Evolutionary conservation across 768 basidiomycete species (phyloP).

Genomic region (Lactifluus rugatus): DNA sequence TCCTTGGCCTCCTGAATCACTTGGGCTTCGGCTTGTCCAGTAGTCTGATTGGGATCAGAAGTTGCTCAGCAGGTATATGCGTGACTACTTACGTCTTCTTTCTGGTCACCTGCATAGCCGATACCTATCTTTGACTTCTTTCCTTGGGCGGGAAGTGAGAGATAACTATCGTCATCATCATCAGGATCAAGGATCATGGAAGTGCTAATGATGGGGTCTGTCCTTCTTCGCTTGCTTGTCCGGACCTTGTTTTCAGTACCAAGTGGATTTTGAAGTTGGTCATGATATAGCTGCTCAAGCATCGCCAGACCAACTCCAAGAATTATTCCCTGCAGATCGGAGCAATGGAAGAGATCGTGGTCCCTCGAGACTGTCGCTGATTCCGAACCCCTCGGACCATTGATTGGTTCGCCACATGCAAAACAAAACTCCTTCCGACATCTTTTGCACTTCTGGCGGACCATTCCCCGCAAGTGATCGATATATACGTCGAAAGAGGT

Average conservation of each 20-base stretch:
- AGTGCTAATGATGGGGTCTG: constrained; percentile 29
- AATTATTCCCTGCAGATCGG: constrained; percentile 81
- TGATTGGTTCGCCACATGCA: constrained; percentile 39
- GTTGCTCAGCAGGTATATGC: neutral
- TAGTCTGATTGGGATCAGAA: constrained; percentile 37
- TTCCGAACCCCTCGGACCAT: constrained; percentile 21
- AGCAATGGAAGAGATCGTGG: constrained; percentile 75
- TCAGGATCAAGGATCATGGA: constrained; percentile 30
- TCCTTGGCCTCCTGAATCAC: constrained; percentile 68
- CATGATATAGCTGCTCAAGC: constrained; percentile 64
- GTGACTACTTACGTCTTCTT: constrained; percentile 66
- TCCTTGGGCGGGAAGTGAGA: constrained; percentile 33
- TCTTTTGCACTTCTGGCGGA: constrained; percentile 45
- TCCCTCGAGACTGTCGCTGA: constrained; percentile 32
- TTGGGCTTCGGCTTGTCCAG: constrained; percentile 72
- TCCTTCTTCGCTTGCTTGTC: constrained; percentile 32
- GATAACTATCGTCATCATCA: constrained; percentile 47
- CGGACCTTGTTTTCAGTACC: constrained; percentile 21
- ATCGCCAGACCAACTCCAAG: constrained; percentile 85
- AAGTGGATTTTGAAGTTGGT: constrained; percentile 35
- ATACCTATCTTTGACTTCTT: constrained; percentile 71
- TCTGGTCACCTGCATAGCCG: constrained; percentile 77
- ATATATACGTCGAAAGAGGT: constrained; percentile 64
- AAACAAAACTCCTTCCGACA: constrained; percentile 32
- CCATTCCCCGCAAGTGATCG: constrained; percentile 45